phyloP scores from a whole-genome alignment of 495 filamentous ascomycete genomes.

The Patellaria atrata region DNA sequence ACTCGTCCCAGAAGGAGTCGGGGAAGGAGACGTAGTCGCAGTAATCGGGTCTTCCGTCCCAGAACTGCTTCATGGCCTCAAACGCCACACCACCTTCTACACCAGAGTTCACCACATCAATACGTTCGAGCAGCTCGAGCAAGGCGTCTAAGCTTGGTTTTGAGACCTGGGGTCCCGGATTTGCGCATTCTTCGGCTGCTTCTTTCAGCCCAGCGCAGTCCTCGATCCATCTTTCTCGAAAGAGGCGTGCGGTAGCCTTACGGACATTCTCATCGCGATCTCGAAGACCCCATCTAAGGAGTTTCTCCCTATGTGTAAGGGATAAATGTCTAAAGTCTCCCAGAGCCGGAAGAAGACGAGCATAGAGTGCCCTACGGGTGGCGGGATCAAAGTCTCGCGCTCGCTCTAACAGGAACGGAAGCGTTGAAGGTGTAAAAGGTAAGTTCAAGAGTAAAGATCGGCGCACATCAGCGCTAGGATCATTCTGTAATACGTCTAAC shows the following conservation, averaged over 20 bases:
- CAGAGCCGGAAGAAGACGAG: conserved; percentile 70
- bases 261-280: conserved; percentile 92
- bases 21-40: conserved; percentile 66
- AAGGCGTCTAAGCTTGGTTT: conserved; percentile 59
- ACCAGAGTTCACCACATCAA: conserved; percentile 83
- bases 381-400: conserved; percentile 75
- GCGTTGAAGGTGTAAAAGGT: conserved; percentile 59
- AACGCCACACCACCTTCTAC: conserved; percentile 77
- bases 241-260: conserved; percentile 78
- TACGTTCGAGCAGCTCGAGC: conserved; percentile 81
- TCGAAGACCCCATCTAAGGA: conserved; percentile 86
- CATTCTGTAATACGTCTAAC: conserved; percentile 85
- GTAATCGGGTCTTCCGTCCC: conserved; percentile 87
- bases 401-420: conserved; percentile 86
- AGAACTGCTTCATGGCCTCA: conserved; percentile 90
- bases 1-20: conserved; percentile 72
- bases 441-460: conserved; percentile 79
- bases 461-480: conserved; percentile 84
- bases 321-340: conserved; percentile 95
- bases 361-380: conserved; percentile 75
- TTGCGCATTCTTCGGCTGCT: conserved; percentile 31
- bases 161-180: conserved; percentile 28
- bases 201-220: conserved; percentile 60
- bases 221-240: conserved; percentile 91
- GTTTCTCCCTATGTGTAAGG: conserved; percentile 87